A percentile compares a stretch with the other conserved stretches of the same genome.
Evolutionary conservation across 1,284 basidiomycete species (phyloP).

Genomic region (Ganoderma lucidum): DNA sequence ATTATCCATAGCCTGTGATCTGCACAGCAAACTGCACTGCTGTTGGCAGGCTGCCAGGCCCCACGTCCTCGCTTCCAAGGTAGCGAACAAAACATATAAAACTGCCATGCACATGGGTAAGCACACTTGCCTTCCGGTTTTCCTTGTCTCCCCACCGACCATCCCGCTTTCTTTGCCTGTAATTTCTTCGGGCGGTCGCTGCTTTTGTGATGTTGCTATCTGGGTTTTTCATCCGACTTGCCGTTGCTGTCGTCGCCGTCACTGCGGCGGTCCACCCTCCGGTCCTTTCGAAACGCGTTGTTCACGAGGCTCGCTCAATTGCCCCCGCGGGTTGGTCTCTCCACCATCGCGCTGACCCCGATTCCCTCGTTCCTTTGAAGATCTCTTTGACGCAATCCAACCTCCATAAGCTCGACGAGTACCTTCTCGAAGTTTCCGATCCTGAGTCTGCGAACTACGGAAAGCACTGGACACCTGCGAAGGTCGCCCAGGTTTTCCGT

Average conservation of each 20-base stretch:
- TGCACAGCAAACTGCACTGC: neutral
- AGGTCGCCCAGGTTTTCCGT: constrained; percentile 51
- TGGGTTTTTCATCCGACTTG: constrained; percentile 15
- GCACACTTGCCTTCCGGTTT: neutral
- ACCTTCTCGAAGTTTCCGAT: constrained; percentile 53
- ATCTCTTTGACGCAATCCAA: constrained; percentile 55
- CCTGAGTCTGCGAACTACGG: constrained; percentile 51
- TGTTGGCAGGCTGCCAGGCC: neutral
- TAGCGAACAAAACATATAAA: constrained; percentile 1
- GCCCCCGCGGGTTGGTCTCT: constrained; percentile 47
- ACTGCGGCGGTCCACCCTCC: constrained; percentile 11
- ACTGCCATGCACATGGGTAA: neutral
- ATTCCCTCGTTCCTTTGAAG: constrained; percentile 47
- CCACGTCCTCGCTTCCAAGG: neutral
- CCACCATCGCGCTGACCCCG: constrained; percentile 42
- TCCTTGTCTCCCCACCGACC: neutral
- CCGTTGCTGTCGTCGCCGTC: constrained; percentile 14
- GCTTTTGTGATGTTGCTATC: constrained; percentile 18
- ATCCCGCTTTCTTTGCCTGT: neutral
- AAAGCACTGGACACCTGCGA: constrained; percentile 48
- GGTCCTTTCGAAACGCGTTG: constrained; percentile 34
- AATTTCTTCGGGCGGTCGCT: neutral
- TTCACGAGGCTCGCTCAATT: constrained; percentile 47
- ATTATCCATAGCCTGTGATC: neutral
- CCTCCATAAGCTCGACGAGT: constrained; percentile 48